Percentiles rank a stretch among this genome's conserved stretches.
Conservation (phyloP, 441 rosid genomes). For the Adansonia grandidieri region DNA sequence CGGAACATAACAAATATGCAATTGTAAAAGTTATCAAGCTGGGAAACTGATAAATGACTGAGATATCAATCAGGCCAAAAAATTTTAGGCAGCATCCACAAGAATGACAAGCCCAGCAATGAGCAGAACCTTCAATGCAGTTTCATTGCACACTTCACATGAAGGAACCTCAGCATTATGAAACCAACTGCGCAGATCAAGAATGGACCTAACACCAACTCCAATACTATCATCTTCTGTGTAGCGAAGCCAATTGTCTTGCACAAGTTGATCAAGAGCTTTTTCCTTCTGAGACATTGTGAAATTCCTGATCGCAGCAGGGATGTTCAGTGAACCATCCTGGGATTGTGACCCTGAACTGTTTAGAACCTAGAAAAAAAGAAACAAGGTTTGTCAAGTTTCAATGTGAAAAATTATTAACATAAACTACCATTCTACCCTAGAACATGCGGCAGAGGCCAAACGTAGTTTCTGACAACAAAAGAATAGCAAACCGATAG, state of each 20-base stretch:
- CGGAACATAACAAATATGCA: not conserved
- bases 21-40: not conserved
- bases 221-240: conserved; percentile 66
- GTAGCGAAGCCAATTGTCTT: conserved; percentile 72
- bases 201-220: conserved; percentile 78
- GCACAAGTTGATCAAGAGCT: conserved; percentile 66
- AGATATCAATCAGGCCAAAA: conserved; percentile 6
- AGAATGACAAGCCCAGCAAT: conserved; percentile 13
- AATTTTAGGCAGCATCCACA: conserved; percentile 1
- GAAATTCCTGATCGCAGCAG: conserved; percentile 81
- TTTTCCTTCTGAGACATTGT: conserved; percentile 83
- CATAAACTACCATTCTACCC: conserved; percentile 7
- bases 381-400: conserved; percentile 25
- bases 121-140: conserved; percentile 72
- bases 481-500: not conserved
- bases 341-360: conserved; percentile 47
- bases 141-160: conserved; percentile 90
- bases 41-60: not conserved
- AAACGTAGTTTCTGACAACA: not conserved
- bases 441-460: not conserved
- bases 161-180: conserved; percentile 67
- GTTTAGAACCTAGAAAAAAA: conserved; percentile 46
- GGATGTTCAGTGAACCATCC: conserved; percentile 47
- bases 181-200: conserved; percentile 84
- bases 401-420: not conserved